Conservation (phyloP, 257 asterid genomes). For the Nemophila menziesii region DNA sequence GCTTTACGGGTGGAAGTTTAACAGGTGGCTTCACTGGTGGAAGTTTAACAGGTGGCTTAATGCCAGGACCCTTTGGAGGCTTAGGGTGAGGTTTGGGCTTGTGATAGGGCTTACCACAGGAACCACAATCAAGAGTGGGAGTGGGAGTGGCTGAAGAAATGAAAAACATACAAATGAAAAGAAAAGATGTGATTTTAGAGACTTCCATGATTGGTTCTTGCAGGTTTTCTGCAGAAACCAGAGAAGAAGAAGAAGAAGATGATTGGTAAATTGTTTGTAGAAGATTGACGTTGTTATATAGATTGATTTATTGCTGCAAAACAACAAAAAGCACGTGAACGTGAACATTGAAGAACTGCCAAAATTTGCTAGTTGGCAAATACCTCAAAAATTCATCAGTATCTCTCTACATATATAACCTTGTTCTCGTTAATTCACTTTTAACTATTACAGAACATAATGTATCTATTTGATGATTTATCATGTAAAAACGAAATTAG, state of each 20-base stretch:
- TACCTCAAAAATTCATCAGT: too few species aligned
- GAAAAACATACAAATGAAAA: slow-evolving; percentile 41
- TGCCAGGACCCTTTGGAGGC: slow-evolving; percentile 12
- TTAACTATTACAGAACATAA: too few species aligned
- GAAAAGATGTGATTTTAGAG: slow-evolving; percentile 30
- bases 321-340: slow-evolving; percentile 23
- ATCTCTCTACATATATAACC: too few species aligned
- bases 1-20: slow-evolving; percentile 11
- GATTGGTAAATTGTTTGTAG: slow-evolving; percentile 9
- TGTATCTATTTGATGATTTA: too few species aligned
- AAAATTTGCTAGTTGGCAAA: too few species aligned
- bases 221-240: neutral
- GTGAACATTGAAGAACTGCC: too few species aligned
- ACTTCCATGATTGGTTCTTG: slow-evolving; percentile 33
- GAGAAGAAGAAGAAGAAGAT: slow-evolving; percentile 5
- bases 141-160: slow-evolving; percentile 29
- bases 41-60: slow-evolving; percentile 8
- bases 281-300: slow-evolving; percentile 12
- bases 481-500: too few species aligned
- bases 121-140: slow-evolving; percentile 35
- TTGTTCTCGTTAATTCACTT: too few species aligned
- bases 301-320: slow-evolving; percentile 10
- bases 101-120: slow-evolving; percentile 26
- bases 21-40: slow-evolving; percentile 10
- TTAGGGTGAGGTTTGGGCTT: slow-evolving; percentile 20